Percentiles rank a stretch among this genome's conserved stretches.
These are phyloP conservation scores for Beauveria sp. DNA, from an alignment of 2,329 filamentous ascomycete species.

Conservation along the genomic window DNA sequence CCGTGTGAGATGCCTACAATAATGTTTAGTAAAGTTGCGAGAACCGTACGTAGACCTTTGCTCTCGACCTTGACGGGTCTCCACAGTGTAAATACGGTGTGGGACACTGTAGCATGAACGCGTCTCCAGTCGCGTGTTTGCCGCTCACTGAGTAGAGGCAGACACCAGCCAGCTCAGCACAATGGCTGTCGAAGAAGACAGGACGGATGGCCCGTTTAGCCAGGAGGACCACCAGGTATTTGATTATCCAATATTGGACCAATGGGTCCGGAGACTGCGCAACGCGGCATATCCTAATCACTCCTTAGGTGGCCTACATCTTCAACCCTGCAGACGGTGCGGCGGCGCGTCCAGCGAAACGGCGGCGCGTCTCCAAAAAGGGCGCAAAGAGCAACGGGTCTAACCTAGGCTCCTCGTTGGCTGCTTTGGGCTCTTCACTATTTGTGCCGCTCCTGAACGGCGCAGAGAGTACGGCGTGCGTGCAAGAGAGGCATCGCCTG, in stretches of 20 bases:
- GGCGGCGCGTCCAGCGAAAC: slow-evolving; percentile 43
- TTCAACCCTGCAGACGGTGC: slow-evolving; percentile 45
- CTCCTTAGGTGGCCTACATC: slow-evolving; percentile 50
- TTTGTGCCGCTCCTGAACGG: slow-evolving; percentile 51
- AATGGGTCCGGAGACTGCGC: background rate
- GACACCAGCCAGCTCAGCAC: background rate
- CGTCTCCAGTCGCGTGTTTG: slow-evolving; percentile 3
- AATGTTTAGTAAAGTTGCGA: background rate
- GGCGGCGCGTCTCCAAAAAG: slow-evolving; percentile 44
- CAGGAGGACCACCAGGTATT: slow-evolving; percentile 39
- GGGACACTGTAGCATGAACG: slow-evolving; percentile 6
- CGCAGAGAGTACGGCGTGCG: slow-evolving; percentile 40
- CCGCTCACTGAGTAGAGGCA: background rate
- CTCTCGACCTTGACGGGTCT: background rate
- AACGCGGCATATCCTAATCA: slow-evolving; percentile 14
- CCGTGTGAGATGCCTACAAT: background rate
- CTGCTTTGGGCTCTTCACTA: slow-evolving; percentile 15
- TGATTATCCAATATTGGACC: too few species aligned
- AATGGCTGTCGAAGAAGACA: slow-evolving; percentile 14
- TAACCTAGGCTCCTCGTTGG: background rate
- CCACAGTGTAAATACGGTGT: slow-evolving; percentile 7
- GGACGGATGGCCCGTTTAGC: slow-evolving; percentile 19
- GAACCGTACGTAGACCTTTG: too few species aligned
- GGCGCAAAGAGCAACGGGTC: slow-evolving; percentile 25
- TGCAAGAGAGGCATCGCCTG: slow-evolving; percentile 46